phyloP scores from a whole-genome alignment of 306 rosid species.

The Rosa persica region DNA sequence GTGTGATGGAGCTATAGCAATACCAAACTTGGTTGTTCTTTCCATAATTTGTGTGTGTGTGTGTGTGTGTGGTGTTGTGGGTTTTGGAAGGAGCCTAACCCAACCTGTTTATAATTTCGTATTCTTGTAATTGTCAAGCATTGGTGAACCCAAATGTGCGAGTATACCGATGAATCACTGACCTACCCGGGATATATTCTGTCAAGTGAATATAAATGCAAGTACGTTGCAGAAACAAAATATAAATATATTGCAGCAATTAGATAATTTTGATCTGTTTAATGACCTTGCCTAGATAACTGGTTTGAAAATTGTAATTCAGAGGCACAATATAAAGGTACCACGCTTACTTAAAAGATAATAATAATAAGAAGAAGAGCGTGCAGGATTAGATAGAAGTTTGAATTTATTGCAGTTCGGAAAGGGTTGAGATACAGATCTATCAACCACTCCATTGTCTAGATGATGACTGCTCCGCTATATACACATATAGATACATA shows the following conservation, averaged over 20 bases:
- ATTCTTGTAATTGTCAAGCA: neutral
- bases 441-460: conserved; percentile 1
- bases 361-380: neutral
- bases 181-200: neutral
- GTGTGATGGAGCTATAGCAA: neutral
- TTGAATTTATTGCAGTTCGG: neutral
- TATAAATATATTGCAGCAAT: neutral
- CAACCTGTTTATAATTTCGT: too few relatives aligned
- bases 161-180: neutral
- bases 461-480: neutral
- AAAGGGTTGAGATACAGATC: conserved; percentile 14
- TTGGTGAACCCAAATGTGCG: neutral
- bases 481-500: neutral
- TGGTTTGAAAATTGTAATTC: neutral
- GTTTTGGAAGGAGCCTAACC: too few relatives aligned
- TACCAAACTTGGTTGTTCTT: neutral
- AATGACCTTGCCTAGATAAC: neutral
- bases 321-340: too few relatives aligned
- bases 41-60: neutral
- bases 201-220: too few relatives aligned
- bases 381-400: neutral
- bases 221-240: neutral
- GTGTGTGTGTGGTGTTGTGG: neutral
- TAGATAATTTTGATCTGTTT: neutral
- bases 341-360: too few relatives aligned